Evolutionary conservation across 345 rosid species (phyloP).

Genomic region (Melaleuca alternifolia): DNA sequence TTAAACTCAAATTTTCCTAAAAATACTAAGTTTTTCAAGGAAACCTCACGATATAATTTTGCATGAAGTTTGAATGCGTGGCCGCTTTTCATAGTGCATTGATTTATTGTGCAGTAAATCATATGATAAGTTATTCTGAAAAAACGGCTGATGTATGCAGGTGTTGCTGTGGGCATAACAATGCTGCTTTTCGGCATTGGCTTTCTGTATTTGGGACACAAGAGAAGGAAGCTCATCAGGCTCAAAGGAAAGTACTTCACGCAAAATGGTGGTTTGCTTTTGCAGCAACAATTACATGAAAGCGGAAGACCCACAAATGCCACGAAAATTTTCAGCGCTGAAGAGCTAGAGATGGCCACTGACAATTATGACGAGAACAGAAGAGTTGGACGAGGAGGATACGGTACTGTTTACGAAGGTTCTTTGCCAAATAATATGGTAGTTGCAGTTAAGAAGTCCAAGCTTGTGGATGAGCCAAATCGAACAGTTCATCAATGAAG

Average conservation of each 20-base stretch:
- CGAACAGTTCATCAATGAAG: slow-evolving; percentile 35
- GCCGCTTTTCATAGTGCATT: too few species aligned
- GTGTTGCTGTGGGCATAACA: neutral
- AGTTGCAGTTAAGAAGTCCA: slow-evolving; percentile 36
- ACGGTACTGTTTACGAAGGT: slow-evolving; percentile 34
- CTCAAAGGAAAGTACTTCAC: slow-evolving; percentile 3
- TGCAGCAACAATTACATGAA: slow-evolving; percentile 10
- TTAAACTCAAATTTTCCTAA: too few species aligned
- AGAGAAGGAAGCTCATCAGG: slow-evolving; percentile 3
- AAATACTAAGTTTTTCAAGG: too few species aligned
- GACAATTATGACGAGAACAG: slow-evolving; percentile 16
- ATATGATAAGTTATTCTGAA: too few species aligned
- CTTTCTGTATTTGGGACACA: neutral
- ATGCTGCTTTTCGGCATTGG: neutral
- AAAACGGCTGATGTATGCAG: neutral
- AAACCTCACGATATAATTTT: too few species aligned
- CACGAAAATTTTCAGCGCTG: slow-evolving; percentile 13
- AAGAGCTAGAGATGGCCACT: slow-evolving; percentile 28
- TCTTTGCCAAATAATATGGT: slow-evolving; percentile 8
- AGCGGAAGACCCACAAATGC: neutral
- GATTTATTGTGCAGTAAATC: too few species aligned
- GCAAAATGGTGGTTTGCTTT: slow-evolving; percentile 25
- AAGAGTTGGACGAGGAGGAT: slow-evolving; percentile 29
- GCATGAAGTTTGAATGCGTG: too few species aligned
- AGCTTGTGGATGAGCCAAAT: slow-evolving; percentile 20